phyloP scores from a whole-genome alignment of 2,329 filamentous ascomycete genomes.

The Monilinia vaccinii-corymbosi region DNA sequence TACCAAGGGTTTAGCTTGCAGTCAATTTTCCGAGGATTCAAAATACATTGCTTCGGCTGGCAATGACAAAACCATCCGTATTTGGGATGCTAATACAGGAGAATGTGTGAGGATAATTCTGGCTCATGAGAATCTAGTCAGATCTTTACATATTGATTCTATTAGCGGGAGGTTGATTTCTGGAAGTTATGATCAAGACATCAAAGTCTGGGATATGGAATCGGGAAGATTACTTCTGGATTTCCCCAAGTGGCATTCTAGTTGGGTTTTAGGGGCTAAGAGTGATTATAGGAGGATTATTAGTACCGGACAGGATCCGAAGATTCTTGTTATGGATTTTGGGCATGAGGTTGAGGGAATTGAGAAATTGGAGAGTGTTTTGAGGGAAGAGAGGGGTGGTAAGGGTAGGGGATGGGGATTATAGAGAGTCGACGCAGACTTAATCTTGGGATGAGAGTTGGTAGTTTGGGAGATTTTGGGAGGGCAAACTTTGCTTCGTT shows the following conservation, averaged over 20 bases:
- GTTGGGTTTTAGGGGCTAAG: conserved; percentile 95
- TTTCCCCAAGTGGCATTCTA: conserved; percentile 90
- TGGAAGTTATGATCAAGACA: conserved; percentile 89
- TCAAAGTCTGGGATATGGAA: conserved; percentile 87
- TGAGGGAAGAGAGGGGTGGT: background rate
- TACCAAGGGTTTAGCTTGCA: conserved; percentile 88
- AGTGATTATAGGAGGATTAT: conserved; percentile 92
- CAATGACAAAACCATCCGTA: conserved; percentile 90
- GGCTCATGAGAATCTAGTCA: conserved; percentile 78
- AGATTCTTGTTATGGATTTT: conserved; percentile 92
- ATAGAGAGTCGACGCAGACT: background rate
- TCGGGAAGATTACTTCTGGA: conserved; percentile 70
- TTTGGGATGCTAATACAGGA: conserved; percentile 90
- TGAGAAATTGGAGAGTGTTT: conserved; percentile 27
- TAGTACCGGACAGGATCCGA: conserved; percentile 86
- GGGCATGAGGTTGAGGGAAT: conserved; percentile 52
- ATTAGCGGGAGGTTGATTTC: conserved; percentile 79
- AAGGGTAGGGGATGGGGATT: background rate
- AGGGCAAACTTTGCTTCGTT: background rate
- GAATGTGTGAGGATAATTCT: conserved; percentile 71
- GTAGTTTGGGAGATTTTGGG: background rate
- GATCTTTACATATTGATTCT: conserved; percentile 83
- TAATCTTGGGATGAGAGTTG: background rate
- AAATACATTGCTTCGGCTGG: conserved; percentile 87
- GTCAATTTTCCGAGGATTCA: conserved; percentile 94